Evolutionary conservation across 352 stramenopile species (phyloP).

Genomic region (Pythium pectinolyticum): DNA sequence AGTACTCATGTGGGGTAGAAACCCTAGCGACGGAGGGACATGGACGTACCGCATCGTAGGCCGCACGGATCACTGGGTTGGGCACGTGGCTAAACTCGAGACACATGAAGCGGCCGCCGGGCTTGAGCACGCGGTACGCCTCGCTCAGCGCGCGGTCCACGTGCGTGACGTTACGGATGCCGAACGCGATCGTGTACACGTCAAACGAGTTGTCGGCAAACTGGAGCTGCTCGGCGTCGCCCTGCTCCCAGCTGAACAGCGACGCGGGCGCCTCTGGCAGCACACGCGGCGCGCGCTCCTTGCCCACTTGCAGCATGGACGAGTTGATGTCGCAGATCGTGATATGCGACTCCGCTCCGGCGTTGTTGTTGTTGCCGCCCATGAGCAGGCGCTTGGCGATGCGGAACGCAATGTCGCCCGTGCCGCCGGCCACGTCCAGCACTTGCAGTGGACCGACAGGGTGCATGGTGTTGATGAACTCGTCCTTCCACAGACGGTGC

Average conservation of each 20-base stretch:
- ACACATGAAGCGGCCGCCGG: slow-evolving; percentile 96
- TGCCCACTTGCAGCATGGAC: slow-evolving; percentile 97
- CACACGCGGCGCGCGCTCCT: slow-evolving; percentile 83
- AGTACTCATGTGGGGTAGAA: not conserved
- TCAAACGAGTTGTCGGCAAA: slow-evolving; percentile 97
- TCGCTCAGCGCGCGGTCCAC: slow-evolving; percentile 94
- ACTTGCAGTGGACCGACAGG: slow-evolving; percentile 71
- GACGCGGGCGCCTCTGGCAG: slow-evolving; percentile 43
- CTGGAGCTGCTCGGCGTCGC: slow-evolving; percentile 95
- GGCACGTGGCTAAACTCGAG: slow-evolving; percentile 97
- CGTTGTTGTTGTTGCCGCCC: slow-evolving; percentile 24
- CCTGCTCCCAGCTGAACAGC: slow-evolving; percentile 91
- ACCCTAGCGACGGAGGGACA: not conserved
- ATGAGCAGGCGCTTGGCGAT: slow-evolving; percentile 80
- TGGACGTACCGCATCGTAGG: slow-evolving; percentile 92
- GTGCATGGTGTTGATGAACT: slow-evolving; percentile 90
- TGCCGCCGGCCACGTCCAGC: slow-evolving; percentile 98
- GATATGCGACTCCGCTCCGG: slow-evolving; percentile 70
- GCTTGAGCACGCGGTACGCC: slow-evolving; percentile 95
- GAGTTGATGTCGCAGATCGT: slow-evolving; percentile 99
- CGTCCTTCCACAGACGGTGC: slow-evolving; percentile 97
- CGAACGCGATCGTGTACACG: slow-evolving; percentile 99
- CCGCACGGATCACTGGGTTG: slow-evolving; percentile 88
- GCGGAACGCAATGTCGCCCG: slow-evolving; percentile 98
- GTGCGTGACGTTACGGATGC: slow-evolving; percentile 98